phyloP scores from a whole-genome alignment of 2,329 filamentous ascomycete species.

The Sordariomycetes sp. region DNA sequence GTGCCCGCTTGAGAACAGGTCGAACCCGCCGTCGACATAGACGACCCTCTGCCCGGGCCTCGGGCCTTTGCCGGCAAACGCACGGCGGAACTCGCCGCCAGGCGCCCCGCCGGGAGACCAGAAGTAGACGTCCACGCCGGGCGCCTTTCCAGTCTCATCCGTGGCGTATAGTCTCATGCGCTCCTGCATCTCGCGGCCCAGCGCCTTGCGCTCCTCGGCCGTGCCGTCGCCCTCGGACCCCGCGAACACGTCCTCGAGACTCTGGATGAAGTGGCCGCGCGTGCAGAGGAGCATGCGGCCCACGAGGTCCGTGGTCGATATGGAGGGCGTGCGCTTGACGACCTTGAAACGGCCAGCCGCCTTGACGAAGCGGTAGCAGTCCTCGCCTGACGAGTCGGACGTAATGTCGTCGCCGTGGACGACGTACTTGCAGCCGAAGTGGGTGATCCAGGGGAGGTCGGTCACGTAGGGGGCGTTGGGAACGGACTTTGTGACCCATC shows the following conservation, averaged over 20 bases:
- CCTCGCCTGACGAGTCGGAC: constrained; percentile 81
- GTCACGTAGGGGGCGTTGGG: constrained; percentile 90
- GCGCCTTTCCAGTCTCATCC: constrained; percentile 65
- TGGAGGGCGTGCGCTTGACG: constrained; percentile 89
- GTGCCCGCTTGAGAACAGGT: constrained; percentile 91
- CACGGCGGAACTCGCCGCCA: constrained; percentile 52
- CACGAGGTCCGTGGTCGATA: constrained; percentile 95
- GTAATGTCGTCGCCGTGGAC: constrained; percentile 97
- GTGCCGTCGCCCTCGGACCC: constrained; percentile 63
- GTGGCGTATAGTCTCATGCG: constrained; percentile 78
- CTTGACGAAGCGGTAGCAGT: constrained; percentile 98
- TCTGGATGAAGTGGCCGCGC: constrained; percentile 84
- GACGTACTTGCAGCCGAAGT: constrained; percentile 91
- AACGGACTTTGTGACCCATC: constrained; percentile 81
- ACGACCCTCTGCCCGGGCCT: constrained; percentile 71
- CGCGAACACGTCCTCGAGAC: constrained; percentile 52
- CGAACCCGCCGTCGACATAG: constrained; percentile 94
- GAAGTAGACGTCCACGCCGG: constrained; percentile 75
- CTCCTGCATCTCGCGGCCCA: constrained; percentile 57
- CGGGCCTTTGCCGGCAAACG: constrained; percentile 61
- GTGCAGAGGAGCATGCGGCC: constrained; percentile 95
- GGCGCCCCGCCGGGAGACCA: constrained; percentile 49
- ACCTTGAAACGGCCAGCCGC: constrained; percentile 88
- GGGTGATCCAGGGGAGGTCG: constrained; percentile 80
- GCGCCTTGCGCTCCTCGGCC: constrained; percentile 48